Base-by-base conservation (phyloP, 148 eudicot genomes). In the Cornus florida region DNA sequence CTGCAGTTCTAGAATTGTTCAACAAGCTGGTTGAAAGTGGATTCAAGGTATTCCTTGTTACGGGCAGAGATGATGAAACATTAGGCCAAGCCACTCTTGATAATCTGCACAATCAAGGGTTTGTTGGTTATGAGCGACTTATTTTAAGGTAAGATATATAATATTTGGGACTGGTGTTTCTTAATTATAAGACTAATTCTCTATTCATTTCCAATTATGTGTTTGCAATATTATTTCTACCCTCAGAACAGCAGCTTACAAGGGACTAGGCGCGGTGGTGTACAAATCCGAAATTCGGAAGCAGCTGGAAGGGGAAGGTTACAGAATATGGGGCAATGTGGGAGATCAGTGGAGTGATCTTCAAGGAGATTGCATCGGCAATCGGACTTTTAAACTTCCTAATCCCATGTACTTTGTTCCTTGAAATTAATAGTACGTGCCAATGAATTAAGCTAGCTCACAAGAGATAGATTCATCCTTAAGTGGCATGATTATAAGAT, bases 331-430 rank as follows among this genome's bases (percentile, higher is more conserved):
- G 98, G 98, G 98, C 13, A 94, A 94, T 76, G 87, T 92, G n/a
- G 98, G 98, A 71, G 98, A 94, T 69, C 98, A 94, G 60, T 94
- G 98, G 98, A 90, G 90, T 86, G 98, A 94, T 82, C 86, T 94
- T 33, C 90, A 88, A 78, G 98, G 98, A 24, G 84, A 89, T 59
- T 89, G 59, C 35, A 65, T 53, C 0, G 98, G 98, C 72, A 89
- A 90, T 73, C 90, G 94, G 28, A 92, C 96, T 12, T 94, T 94
- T 72, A 94, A 94, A 80, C 82, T 94, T 64, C 96, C 98, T 2
- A 94, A 94, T 85, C 96, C 98, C 50, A 92, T 94, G 96, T 94
- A 94, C 79, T 92, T 86, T 84, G 92, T 94, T 75, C 98, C 98
- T 32, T 94, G 32, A 66, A 33, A 31, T 1, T 53, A 28, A 28